Evolutionary conservation across 169 alveolate species (phyloP).

Genomic region (Plasmodium billcollinsi): DNA sequence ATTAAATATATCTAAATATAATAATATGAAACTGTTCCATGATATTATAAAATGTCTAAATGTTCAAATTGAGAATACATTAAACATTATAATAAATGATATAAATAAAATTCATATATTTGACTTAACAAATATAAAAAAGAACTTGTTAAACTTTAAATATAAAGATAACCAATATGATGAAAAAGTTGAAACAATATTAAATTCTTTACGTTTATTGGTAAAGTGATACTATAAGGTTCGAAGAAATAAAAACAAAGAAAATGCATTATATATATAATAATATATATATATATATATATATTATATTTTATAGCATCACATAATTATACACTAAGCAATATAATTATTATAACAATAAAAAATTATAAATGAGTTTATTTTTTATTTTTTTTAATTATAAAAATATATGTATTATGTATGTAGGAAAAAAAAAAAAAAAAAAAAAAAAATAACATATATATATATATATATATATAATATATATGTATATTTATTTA

Average conservation of each 20-base stretch:
- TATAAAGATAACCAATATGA: background rate
- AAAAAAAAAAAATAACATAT: too few relatives aligned
- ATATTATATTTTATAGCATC: background rate
- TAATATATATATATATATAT: background rate
- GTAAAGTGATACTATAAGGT: background rate
- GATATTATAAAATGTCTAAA: background rate
- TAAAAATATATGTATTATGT: too few relatives aligned
- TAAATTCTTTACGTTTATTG: slow-evolving; percentile 19
- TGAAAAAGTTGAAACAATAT: slow-evolving; percentile 17
- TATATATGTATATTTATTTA: too few relatives aligned
- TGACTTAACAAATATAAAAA: slow-evolving; percentile 27
- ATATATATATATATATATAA: too few relatives aligned
- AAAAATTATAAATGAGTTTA: too few relatives aligned
- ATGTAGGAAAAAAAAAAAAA: too few relatives aligned
- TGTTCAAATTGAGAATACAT: background rate
- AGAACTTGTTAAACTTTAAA: slow-evolving; percentile 16
- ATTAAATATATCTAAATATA: background rate
- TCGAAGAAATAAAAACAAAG: background rate
- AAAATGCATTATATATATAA: background rate
- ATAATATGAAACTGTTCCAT: background rate
- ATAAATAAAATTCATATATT: slow-evolving; percentile 24
- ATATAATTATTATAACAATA: too few relatives aligned
- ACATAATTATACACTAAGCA: too few relatives aligned
- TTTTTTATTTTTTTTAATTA: too few relatives aligned
- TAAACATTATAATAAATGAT: slow-evolving; percentile 16